A percentile compares a stretch with the other conserved stretches of the same genome.
These are phyloP conservation scores for Chamaecrista fasciculata DNA, from an alignment of 306 rosid genomes.

Conservation along the genomic window DNA sequence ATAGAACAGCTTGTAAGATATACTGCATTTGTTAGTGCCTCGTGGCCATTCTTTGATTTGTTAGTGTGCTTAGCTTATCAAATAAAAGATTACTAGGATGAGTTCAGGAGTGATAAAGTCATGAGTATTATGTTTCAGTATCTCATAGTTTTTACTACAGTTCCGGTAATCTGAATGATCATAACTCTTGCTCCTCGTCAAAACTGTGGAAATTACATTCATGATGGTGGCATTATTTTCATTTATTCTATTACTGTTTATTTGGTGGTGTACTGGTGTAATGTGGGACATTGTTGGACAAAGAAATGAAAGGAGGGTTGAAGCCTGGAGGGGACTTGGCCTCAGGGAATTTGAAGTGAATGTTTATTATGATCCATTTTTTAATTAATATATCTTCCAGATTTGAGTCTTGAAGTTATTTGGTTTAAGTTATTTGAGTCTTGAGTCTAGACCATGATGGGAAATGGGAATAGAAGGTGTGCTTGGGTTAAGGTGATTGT, in stretches of 20 bases:
- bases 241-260: too few species aligned
- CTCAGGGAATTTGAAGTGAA: background rate
- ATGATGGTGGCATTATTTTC: too few species aligned
- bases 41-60: too few species aligned
- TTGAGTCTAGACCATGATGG: background rate
- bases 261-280: conserved; percentile 15
- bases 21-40: too few species aligned
- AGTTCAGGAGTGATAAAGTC: background rate
- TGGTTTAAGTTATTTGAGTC: background rate
- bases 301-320: background rate
- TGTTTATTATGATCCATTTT: background rate
- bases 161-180: too few species aligned
- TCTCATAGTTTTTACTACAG: background rate
- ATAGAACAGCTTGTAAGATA: too few species aligned
- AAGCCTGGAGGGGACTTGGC: conserved; percentile 7
- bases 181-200: too few species aligned
- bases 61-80: background rate
- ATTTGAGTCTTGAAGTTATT: background rate
- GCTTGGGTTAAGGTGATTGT: background rate
- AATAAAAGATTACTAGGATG: background rate
- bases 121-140: background rate
- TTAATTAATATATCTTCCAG: background rate
- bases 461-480: background rate
- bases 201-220: too few species aligned
- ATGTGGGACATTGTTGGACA: background rate